Evolutionary conservation across 768 basidiomycete genomes (phyloP), one percentile per base, ranked within the genome.

Genomic region (Daedaleopsis nitida): DNA sequence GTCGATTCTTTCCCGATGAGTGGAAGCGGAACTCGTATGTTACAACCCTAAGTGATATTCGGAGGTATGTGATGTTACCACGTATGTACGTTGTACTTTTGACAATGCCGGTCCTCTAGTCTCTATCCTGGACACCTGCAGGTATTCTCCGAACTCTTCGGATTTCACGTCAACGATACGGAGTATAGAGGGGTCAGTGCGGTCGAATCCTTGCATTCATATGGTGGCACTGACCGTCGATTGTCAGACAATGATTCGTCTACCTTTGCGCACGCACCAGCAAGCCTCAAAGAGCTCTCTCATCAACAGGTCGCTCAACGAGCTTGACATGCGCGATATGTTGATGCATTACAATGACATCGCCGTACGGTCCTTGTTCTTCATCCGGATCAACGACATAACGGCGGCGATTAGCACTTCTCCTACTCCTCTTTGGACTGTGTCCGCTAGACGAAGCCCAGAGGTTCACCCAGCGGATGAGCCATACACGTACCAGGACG

Each of bases 201-300:
- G 10, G 10, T 63, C 19, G 13, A 44, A 27, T 38, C 24, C 14
- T 38, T 3, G 21, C n/a, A 9, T 24, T 17, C 21, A n/a, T 19
- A 35, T 19, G 37, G 12, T 34, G 37, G 1, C 13, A n/a, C 47
- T n/a, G 61, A 57, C 68, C 47, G 27, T 32, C 60, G 23, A 24
- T 43, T 47, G 3, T 14, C 48, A 81, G 81, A 81, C 81, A n/a
- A 56, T 82, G 17, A 83, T 83, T 64, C 69, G 78, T 6, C 72
- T 83, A 23, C 82, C 83, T 34, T 69, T 83, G 17, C 72, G 81
- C 34, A 72, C 68, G 9, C 10, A 55, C 17, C 43, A 56, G 0
- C 76, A 77, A 54, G 57, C 62, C 4, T n/a, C 14, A 8, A n/a
- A 45, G 10, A 63, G 57, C 35, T 3, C n/a, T 17, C 62, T 63